These are phyloP conservation scores for Botrytis pseudocinerea DNA, from an alignment of 2,329 filamentous ascomycete species.

Conservation along the genomic window DNA sequence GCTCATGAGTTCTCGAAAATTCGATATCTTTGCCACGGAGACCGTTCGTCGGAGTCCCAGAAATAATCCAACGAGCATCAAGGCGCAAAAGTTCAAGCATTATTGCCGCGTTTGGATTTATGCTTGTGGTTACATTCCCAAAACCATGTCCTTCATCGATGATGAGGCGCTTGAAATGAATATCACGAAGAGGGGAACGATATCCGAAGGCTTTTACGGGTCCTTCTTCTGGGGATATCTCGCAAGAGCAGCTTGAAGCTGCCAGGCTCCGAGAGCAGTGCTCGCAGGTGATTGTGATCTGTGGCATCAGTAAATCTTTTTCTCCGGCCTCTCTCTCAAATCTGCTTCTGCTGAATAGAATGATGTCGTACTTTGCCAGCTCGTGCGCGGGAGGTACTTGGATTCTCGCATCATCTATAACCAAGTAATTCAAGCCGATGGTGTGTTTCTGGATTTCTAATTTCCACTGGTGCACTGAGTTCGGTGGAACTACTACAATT, in stretches of 20 bases:
- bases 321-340: constrained; percentile 63
- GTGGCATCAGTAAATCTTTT: constrained; percentile 20
- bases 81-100: constrained; percentile 58
- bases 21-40: constrained; percentile 70
- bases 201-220: constrained; percentile 44
- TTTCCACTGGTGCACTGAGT: constrained; percentile 82
- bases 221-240: constrained; percentile 40
- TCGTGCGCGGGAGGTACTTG: constrained; percentile 57
- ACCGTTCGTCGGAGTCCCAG: constrained; percentile 83
- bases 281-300: not conserved
- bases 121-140: constrained; percentile 59
- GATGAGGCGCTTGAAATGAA: constrained; percentile 87
- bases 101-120: constrained; percentile 56
- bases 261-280: not conserved
- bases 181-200: constrained; percentile 60
- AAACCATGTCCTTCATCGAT: constrained; percentile 91
- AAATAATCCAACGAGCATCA: constrained; percentile 83
- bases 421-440: constrained; percentile 61
- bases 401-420: constrained; percentile 55
- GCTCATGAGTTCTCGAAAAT: constrained; percentile 1
- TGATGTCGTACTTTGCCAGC: constrained; percentile 68
- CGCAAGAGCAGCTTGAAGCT: not conserved
- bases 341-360: constrained; percentile 72
- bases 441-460: constrained; percentile 81
- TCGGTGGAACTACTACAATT: constrained; percentile 78